Base-by-base conservation (phyloP, 2,329 filamentous ascomycete species). In the Orbilia brochopaga region DNA sequence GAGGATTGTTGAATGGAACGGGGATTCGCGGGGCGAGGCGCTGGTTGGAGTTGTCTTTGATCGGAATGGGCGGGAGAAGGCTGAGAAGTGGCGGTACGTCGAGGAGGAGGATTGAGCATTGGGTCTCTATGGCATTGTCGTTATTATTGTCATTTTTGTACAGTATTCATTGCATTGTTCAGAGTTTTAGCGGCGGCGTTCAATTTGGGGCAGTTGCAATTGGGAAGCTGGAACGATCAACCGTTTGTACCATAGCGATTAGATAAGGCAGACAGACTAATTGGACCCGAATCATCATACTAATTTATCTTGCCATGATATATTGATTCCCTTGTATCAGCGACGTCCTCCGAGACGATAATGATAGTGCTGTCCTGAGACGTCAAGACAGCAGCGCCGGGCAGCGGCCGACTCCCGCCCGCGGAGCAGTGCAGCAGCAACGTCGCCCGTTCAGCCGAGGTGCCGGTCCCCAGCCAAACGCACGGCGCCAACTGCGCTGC, bases 1-100 rank as follows among this genome's bases (percentile, higher is more conserved):
- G 32, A 64, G 59, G 59, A 56, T 70, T 59, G 66, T 70, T 11
- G 66, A 70, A 27, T 70, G 66, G 66, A 70, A 64, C n/a, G 66
- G 66, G 19, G 66, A 64, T 64, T 70, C 66, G 11, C 58, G 53
- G 54, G 66, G 66, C 15, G 63, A 15, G 37, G 42, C 59, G 19
- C 46, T 70, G 19, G 59, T 70, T 13, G 66, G 66, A 19, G 66
- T 70, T 10, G 59, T 70, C 8, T 70, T 70, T 15, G 61, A 70
- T 60, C 35, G 66, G 44, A 64, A 64, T 1, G 66, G 58, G 15
- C 58, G 66, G 40, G 21, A 57, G 2, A 63, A 64, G 21, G 59
- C 63, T 17, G 66, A 70, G 55, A 63, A 58, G 23, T 70, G 66
- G 66, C 58, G 52, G 35, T 70, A 70, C 35, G 55, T 64, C 7